These are phyloP conservation scores for Aristolochia californica DNA, from an alignment of 164 flowering plant genomes.

Conservation along the genomic window DNA sequence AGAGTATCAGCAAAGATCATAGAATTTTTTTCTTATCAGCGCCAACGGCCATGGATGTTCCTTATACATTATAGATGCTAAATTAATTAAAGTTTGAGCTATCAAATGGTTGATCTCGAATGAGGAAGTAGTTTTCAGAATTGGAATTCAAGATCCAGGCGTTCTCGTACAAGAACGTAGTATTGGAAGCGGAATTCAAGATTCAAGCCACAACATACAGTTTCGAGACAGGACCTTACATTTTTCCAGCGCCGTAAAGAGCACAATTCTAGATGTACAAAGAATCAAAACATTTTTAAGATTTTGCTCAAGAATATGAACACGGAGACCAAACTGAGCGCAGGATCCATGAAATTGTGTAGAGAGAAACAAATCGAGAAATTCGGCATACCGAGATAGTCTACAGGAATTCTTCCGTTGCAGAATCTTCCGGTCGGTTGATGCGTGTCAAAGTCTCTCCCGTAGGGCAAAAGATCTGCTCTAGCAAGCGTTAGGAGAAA, in stretches of 20 bases:
- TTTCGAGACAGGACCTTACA: too few species aligned
- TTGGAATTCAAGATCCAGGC: too few species aligned
- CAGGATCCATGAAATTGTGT: neutral
- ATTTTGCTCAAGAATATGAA: neutral
- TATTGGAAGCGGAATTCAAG: too few species aligned
- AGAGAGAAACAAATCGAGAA: neutral
- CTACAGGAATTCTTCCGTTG: conserved; percentile 83
- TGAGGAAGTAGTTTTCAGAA: too few species aligned
- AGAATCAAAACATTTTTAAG: neutral
- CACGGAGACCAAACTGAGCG: neutral
- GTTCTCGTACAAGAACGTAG: too few species aligned
- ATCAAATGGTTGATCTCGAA: too few species aligned
- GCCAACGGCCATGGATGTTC: too few species aligned
- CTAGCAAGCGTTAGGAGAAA: conserved; percentile 71
- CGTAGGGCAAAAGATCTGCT: conserved; percentile 70
- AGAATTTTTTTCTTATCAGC: too few species aligned
- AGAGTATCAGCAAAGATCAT: too few species aligned
- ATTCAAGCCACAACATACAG: too few species aligned
- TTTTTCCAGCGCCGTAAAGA: neutral
- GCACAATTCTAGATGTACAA: neutral
- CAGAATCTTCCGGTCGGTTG: conserved; percentile 81
- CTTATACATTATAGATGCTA: too few species aligned
- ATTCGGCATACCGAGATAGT: conserved; percentile 56
- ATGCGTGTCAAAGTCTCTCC: conserved; percentile 84
- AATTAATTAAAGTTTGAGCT: too few species aligned